Base-by-base conservation (phyloP, 192 early-diverging fungal genomes). In the Coemansia sp. region DNA sequence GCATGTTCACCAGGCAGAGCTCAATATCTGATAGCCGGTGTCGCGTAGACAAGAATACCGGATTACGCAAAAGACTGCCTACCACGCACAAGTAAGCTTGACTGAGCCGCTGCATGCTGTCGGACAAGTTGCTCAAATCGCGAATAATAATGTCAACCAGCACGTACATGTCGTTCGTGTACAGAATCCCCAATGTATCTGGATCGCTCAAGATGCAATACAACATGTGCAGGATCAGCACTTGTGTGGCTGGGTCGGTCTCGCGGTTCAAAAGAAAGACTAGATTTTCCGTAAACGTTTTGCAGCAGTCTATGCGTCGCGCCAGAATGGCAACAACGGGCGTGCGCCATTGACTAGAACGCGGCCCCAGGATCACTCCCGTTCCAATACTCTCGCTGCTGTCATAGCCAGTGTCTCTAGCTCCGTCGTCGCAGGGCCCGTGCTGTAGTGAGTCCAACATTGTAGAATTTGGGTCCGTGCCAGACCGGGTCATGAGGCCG, bases 191-290 rank as follows among this genome's bases (percentile, higher is more conserved):
- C 19, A 60, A 59, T 2, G 88, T 82, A 26, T 61, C 63, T 3
- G 82, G 75, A 0, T 77, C 78, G 23, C 80, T 83, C 34, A 97
- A 82, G 39, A 96, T 71, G 27, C 78, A 63, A 35, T 83, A 79
- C 29, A 97, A 63, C 48, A 92, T 83, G 42, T 88, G 82, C 26
- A 92, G 68, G 36, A 90, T 83, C 15, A 77, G 56, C 18, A 57
- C 32, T 35, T 70, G 67, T 0, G 74, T 70, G 4, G 63, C 43
- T 0, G 68, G 66, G 59, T 70, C 82, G 80, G 92, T 85, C 21
- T 88, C 86, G 25, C 94, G 85, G 65, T 97, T 97, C 50, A 97
- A 73, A 70, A 97, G 86, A 63, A 97, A 92, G 41, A 97, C 86
- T 17, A 97, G 59, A 58, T 92, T 97, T 30, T 90, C 92, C 5